These are phyloP conservation scores for Calonectria hawksworthii DNA, from an alignment of 2,329 filamentous ascomycete species.

Conservation along the genomic window DNA sequence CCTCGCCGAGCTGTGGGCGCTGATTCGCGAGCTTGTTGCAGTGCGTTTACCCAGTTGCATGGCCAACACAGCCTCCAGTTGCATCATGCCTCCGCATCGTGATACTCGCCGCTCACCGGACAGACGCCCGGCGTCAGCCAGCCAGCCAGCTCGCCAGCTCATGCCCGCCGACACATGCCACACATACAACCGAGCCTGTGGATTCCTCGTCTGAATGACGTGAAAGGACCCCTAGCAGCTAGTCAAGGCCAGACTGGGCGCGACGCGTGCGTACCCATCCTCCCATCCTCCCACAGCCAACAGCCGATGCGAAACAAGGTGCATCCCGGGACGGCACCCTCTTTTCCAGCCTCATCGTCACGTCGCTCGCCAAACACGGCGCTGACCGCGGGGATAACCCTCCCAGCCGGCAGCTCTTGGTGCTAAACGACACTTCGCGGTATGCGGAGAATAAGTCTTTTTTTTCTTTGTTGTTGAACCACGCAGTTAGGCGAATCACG, in stretches of 20 bases:
- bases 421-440: neutral
- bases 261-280: conserved; percentile 35
- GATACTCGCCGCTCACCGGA: neutral
- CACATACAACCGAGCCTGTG: neutral
- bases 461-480: neutral
- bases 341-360: conserved; percentile 35
- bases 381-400: neutral
- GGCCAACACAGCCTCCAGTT: conserved; percentile 20
- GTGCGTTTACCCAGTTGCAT: conserved; percentile 18
- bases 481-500: conserved; percentile 3
- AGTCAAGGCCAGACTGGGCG: conserved; percentile 20
- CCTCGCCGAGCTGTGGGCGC: conserved; percentile 13
- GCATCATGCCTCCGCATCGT: conserved; percentile 18
- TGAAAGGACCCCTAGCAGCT: neutral
- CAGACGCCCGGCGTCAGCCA: neutral
- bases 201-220: neutral
- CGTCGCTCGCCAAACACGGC: neutral
- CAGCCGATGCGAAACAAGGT: conserved; percentile 31
- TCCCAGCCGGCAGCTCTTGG: neutral
- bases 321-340: conserved; percentile 38
- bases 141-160: too few species aligned
- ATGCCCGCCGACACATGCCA: neutral
- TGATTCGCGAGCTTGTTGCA: conserved; percentile 17
- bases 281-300: conserved; percentile 29
- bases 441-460: conserved; percentile 3